A percentile compares a stretch with the other conserved stretches of the same genome.
Conservation (phyloP, 2,329 filamentous ascomycete species). For the Lasiodiplodia hormozganensis region DNA sequence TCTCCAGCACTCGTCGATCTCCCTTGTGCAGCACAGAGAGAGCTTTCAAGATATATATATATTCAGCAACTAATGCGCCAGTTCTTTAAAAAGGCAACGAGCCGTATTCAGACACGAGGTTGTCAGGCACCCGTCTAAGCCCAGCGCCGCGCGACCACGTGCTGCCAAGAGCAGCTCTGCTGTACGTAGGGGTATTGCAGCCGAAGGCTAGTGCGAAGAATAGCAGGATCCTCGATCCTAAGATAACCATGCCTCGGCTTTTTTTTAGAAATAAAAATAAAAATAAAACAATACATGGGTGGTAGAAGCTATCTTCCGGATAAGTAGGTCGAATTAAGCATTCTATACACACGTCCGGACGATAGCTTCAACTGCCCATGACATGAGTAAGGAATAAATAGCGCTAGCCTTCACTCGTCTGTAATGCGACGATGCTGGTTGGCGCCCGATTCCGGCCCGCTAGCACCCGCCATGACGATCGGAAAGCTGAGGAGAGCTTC, state of each 20-base stretch:
- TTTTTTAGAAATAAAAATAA: too few relatives aligned
- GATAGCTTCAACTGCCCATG: too few relatives aligned
- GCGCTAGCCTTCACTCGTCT: background rate
- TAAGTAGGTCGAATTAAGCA: too few relatives aligned
- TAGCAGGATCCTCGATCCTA: too few relatives aligned
- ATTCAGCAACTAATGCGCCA: background rate
- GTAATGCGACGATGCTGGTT: slow-evolving; percentile 22
- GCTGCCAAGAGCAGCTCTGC: slow-evolving; percentile 6
- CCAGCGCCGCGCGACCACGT: slow-evolving; percentile 19
- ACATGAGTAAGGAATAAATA: too few relatives aligned
- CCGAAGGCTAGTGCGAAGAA: too few relatives aligned
- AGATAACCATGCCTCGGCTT: too few relatives aligned
- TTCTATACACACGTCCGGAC: too few relatives aligned
- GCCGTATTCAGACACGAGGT: slow-evolving; percentile 22
- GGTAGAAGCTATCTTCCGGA: too few relatives aligned
- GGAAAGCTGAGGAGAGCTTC: slow-evolving; percentile 3
- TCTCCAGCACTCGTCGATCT: slow-evolving; percentile 14
- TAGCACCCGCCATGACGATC: slow-evolving; percentile 28
- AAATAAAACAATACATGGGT: too few relatives aligned
- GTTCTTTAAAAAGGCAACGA: background rate
- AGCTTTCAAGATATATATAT: background rate
- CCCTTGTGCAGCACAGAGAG: background rate
- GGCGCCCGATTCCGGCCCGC: slow-evolving; percentile 26
- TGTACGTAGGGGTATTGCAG: background rate
- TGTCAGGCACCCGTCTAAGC: background rate